Conservation (phyloP, 352 stramenopile species). For the Phytopythium helicoides region DNA sequence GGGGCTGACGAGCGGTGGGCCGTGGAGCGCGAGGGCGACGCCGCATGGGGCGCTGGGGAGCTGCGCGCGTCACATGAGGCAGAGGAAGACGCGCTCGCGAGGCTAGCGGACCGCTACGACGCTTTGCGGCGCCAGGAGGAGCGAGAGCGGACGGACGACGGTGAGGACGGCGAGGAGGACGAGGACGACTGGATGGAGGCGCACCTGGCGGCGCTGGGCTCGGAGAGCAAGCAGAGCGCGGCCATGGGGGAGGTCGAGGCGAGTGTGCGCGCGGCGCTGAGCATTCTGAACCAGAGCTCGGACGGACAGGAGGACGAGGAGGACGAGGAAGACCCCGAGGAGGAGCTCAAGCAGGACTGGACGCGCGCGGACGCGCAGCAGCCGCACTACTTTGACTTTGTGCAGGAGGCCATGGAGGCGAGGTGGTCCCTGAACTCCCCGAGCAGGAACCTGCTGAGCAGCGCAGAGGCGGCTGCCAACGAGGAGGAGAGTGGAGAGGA, state of each 20-base stretch:
- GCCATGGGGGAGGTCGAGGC: conserved; percentile 41
- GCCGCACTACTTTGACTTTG: conserved; percentile 42
- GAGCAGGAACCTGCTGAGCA: conserved; percentile 1
- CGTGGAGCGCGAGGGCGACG: too few species aligned
- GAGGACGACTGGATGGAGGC: conserved; percentile 36
- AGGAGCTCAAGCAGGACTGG: conserved; percentile 8
- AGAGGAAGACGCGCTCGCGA: not conserved
- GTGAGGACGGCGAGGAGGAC: conserved; percentile 25
- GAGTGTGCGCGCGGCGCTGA: conserved; percentile 47
- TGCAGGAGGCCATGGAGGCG: conserved; percentile 45
- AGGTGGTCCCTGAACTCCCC: conserved; percentile 17
- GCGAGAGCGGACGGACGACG: conserved; percentile 8
- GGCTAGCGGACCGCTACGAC: not conserved
- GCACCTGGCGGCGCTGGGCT: conserved; percentile 13
- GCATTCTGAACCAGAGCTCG: conserved; percentile 38
- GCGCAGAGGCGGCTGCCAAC: too few species aligned
- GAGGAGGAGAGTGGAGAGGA: not conserved
- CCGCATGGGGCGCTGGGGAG: too few species aligned
- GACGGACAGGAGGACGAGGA: conserved; percentile 12
- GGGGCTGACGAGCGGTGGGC: too few species aligned
- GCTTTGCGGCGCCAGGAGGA: not conserved
- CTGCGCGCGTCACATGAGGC: too few species aligned
- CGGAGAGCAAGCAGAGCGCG: not conserved
- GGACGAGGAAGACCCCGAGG: conserved; percentile 14
- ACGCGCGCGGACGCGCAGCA: conserved; percentile 3